These are phyloP conservation scores for Lactarius hengduanensis DNA, from an alignment of 768 basidiomycete genomes.

Conservation along the genomic window DNA sequence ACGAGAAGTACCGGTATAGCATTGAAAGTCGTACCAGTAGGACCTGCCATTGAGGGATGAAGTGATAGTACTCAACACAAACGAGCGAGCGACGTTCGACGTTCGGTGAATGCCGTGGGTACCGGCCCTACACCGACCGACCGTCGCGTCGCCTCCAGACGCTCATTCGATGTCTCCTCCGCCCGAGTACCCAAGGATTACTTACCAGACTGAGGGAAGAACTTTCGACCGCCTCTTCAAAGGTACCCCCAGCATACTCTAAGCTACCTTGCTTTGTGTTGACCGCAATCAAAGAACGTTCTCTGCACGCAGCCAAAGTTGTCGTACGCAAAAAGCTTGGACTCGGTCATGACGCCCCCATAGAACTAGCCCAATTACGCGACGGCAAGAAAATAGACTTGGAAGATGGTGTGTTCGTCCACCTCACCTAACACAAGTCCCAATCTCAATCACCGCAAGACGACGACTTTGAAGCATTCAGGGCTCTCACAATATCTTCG, in stretches of 20 bases:
- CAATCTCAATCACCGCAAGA: constrained; percentile 42
- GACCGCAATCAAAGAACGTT: constrained; percentile 47
- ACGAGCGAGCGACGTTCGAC: not conserved
- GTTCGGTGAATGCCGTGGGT: constrained; percentile 18
- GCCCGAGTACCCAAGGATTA: constrained; percentile 18
- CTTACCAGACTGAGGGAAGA: constrained; percentile 29
- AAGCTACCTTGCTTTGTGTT: constrained; percentile 18
- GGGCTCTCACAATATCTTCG: constrained; percentile 42
- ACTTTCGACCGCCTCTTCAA: constrained; percentile 56
- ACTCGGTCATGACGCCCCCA: constrained; percentile 39
- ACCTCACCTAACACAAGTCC: constrained; percentile 2
- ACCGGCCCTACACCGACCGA: not conserved
- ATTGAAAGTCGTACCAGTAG: constrained; percentile 18
- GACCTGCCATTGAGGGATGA: constrained; percentile 20
- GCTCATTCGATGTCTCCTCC: not conserved
- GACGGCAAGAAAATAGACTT: constrained; percentile 56
- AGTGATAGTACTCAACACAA: not conserved
- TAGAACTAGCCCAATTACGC: constrained; percentile 53
- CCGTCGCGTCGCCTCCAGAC: not conserved
- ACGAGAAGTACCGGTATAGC: not conserved
- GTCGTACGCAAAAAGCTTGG: constrained; percentile 63
- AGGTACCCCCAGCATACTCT: constrained; percentile 34
- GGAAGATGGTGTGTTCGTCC: constrained; percentile 63
- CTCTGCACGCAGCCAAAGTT: constrained; percentile 55
- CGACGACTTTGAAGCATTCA: constrained; percentile 78